Evolutionary conservation across 352 stramenopile genomes (phyloP).

Genomic region (Phytophthora megakarya): DNA sequence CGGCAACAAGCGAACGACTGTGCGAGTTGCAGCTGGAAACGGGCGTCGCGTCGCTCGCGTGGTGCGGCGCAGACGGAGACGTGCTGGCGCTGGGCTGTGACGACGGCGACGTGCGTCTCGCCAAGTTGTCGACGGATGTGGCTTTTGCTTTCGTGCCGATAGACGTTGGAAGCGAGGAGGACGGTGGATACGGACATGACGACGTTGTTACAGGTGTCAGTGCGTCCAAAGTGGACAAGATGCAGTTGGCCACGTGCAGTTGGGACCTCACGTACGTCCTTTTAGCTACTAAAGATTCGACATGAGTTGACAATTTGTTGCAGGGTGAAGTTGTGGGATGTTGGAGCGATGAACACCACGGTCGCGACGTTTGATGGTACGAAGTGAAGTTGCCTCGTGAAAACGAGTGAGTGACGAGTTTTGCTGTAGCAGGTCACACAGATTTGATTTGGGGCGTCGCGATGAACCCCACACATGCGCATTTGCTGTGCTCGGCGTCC

Average conservation of each 20-base stretch:
- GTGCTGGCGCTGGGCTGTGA: slow-evolving; percentile 70
- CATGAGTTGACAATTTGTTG: slow-evolving; percentile 1
- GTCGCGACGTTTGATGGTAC: slow-evolving; percentile 59
- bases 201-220: slow-evolving; percentile 69
- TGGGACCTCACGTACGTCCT: slow-evolving; percentile 72
- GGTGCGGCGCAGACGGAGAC: slow-evolving; percentile 53
- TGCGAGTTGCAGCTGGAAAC: slow-evolving; percentile 51
- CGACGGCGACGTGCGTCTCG: slow-evolving; percentile 70
- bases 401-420: background rate
- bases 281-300: background rate
- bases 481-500: slow-evolving; percentile 60
- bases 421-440: slow-evolving; percentile 49
- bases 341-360: slow-evolving; percentile 49
- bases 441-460: slow-evolving; percentile 78
- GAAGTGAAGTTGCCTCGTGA: background rate
- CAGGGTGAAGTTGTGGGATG: slow-evolving; percentile 83
- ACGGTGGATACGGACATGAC: slow-evolving; percentile 56
- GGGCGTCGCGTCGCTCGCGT: slow-evolving; percentile 58
- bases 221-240: slow-evolving; percentile 49
- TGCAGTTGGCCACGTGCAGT: slow-evolving; percentile 54
- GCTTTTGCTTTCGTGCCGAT: slow-evolving; percentile 50
- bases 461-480: slow-evolving; percentile 46
- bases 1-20: slow-evolving; percentile 42
- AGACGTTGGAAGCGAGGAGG: background rate
- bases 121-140: slow-evolving; percentile 42